A percentile compares a stretch with the other conserved stretches of the same genome.
These are phyloP conservation scores for Plasmodium vivax DNA, from an alignment of 169 alveolate species.

Conservation along the genomic window DNA sequence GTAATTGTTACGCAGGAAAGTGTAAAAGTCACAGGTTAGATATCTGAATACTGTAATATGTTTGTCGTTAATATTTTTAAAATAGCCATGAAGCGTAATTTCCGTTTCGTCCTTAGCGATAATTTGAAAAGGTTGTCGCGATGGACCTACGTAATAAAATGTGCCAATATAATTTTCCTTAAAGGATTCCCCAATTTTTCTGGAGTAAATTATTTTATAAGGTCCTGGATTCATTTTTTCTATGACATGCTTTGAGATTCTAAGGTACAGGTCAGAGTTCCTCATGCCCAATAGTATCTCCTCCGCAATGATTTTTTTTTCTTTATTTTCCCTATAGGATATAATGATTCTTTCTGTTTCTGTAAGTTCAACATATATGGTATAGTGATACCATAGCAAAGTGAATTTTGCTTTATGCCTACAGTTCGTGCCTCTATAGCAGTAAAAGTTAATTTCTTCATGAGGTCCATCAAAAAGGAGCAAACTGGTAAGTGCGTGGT, in stretches of 20 bases:
- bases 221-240: conserved; percentile 38
- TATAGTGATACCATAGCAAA: conserved; percentile 24
- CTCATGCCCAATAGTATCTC: conserved; percentile 3
- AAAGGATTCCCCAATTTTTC: conserved; percentile 3
- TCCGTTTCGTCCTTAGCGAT: not conserved
- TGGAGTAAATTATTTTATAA: conserved; percentile 50
- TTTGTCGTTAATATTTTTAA: conserved; percentile 24
- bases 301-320: not conserved
- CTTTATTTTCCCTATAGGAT: conserved; percentile 1
- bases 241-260: not conserved
- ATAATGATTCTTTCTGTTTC: conserved; percentile 39
- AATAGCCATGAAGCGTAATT: conserved; percentile 43
- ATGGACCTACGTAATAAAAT: conserved; percentile 43
- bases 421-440: conserved; percentile 33
- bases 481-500: conserved; percentile 27
- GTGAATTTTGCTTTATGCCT: conserved; percentile 36
- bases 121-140: conserved; percentile 10
- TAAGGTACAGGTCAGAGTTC: conserved; percentile 12
- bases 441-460: conserved; percentile 26
- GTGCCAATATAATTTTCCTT: conserved; percentile 38
- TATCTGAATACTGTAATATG: conserved; percentile 21
- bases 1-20: not conserved
- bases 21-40: conserved; percentile 23
- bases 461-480: conserved; percentile 58
- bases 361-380: conserved; percentile 32